phyloP scores from a whole-genome alignment of 2,329 filamentous ascomycete species.

The Aspergillus calidoustus region DNA sequence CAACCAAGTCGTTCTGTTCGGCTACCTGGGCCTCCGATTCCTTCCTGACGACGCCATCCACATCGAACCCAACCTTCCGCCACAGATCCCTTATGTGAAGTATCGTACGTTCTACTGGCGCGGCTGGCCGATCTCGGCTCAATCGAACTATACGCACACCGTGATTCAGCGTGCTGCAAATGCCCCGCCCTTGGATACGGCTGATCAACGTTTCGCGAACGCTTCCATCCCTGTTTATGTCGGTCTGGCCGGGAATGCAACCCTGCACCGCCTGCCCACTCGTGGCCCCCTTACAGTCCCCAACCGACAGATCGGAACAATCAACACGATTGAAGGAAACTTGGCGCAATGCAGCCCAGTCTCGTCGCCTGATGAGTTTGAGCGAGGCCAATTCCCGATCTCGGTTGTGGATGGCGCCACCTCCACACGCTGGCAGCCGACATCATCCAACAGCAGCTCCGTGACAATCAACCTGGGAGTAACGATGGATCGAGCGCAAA shows the following conservation, averaged over 20 bases:
- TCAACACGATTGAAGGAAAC: conserved; percentile 62
- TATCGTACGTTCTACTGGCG: conserved; percentile 70
- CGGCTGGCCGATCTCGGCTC: conserved; percentile 65
- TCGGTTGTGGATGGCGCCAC: conserved; percentile 69
- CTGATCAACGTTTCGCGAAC: conserved; percentile 59
- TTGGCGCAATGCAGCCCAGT: conserved; percentile 67
- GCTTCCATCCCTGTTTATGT: conserved; percentile 63
- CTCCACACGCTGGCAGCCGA: conserved; percentile 70
- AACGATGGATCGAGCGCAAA: conserved; percentile 35
- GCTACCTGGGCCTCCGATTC: conserved; percentile 68
- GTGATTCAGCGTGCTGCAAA: conserved; percentile 59
- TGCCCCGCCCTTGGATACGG: conserved; percentile 52
- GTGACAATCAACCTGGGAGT: conserved; percentile 61
- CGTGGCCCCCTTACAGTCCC: conserved; percentile 58
- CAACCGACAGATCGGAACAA: conserved; percentile 63
- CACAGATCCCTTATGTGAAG: conserved; percentile 64
- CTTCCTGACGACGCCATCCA: conserved; percentile 62
- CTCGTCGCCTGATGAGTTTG: conserved; percentile 52
- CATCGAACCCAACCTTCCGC: conserved; percentile 67
- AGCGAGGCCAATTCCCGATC: conserved; percentile 71
- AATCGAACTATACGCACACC: conserved; percentile 68
- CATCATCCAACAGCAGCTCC: conserved; percentile 55
- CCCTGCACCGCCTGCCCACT: conserved; percentile 51
- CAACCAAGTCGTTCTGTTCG: conserved; percentile 69
- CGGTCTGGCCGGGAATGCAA: conserved; percentile 50